Conservation (phyloP, 2,329 filamentous ascomycete genomes). For the Neobulgaria alba region DNA sequence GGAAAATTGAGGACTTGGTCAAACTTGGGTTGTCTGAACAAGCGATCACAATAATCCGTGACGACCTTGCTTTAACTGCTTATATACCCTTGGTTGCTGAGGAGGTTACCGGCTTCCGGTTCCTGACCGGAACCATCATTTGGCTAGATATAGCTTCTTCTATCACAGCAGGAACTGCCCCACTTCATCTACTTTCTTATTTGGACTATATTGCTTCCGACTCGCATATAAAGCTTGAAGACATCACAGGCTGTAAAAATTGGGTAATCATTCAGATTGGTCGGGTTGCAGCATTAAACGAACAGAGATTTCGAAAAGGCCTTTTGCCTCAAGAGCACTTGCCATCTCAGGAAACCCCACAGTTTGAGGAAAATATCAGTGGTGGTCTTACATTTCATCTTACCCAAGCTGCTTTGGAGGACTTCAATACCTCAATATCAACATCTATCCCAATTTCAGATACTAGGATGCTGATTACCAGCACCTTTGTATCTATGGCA, state of each 20-base stretch:
- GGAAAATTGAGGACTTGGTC: background rate
- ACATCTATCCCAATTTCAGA: conserved; percentile 3
- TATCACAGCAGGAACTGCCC: conserved; percentile 35
- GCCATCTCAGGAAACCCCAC: conserved; percentile 9
- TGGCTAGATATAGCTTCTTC: conserved; percentile 42
- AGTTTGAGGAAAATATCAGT: conserved; percentile 13
- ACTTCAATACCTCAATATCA: conserved; percentile 9
- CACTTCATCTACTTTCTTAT: conserved; percentile 33
- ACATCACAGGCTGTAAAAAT: conserved; percentile 47
- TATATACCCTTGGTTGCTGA: conserved; percentile 29
- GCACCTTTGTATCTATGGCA: conserved; percentile 18
- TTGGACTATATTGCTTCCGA: conserved; percentile 35
- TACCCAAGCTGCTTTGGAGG: conserved; percentile 11
- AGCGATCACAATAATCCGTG: conserved; percentile 4
- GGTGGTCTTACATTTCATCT: conserved; percentile 16
- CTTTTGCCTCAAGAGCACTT: conserved; percentile 25
- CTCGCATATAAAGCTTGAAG: conserved; percentile 33
- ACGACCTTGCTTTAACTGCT: conserved; percentile 2
- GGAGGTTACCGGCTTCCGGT: conserved; percentile 36
- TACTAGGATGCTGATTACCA: conserved; percentile 16
- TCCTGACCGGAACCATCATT: conserved; percentile 40
- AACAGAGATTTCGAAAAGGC: conserved; percentile 47
- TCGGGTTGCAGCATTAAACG: conserved; percentile 43
- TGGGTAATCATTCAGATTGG: conserved; percentile 47
- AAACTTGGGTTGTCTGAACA: conserved; percentile 7